Conservation (phyloP, 805 yeast genomes). For the Sporopachydermia quercuum region DNA sequence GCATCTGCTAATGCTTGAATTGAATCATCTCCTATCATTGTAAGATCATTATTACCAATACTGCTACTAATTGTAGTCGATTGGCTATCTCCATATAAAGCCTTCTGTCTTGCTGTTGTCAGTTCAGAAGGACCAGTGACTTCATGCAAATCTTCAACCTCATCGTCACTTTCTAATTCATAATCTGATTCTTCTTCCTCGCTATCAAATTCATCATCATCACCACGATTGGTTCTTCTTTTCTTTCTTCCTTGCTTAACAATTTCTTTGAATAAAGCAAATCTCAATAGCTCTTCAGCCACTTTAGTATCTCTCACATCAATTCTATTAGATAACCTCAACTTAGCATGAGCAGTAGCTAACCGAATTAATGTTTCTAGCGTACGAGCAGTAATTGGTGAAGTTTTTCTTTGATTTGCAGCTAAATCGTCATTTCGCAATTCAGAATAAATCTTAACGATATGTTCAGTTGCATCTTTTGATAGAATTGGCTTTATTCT, state of each 20-base stretch:
- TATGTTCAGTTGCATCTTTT: constrained; percentile 60
- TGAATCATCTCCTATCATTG: constrained; percentile 2
- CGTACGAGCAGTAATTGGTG: constrained; percentile 97
- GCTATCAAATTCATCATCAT: constrained; percentile 16
- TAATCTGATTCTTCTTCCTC: constrained; percentile 17
- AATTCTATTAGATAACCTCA: constrained; percentile 67
- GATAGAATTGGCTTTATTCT: constrained; percentile 73
- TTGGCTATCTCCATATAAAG: no score
- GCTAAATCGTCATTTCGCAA: constrained; percentile 61
- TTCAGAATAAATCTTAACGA: constrained; percentile 66
- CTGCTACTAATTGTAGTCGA: no score
- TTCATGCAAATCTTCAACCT: constrained; percentile 9
- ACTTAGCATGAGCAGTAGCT: constrained; percentile 93
- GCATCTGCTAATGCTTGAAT: background rate
- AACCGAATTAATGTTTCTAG: constrained; percentile 89
- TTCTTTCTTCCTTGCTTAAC: constrained; percentile 22
- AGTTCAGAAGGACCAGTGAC: constrained; percentile 13
- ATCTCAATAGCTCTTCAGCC: constrained; percentile 76
- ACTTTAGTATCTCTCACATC: constrained; percentile 67
- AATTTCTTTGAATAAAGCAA: constrained; percentile 72
- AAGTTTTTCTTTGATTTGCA: constrained; percentile 57
- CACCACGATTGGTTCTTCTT: constrained; percentile 22
- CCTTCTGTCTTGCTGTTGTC: no score
- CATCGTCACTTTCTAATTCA: constrained; percentile 15
- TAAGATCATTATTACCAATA: background rate